Percentiles rank a stretch among this genome's conserved stretches.
Conservation (phyloP, 768 basidiomycete species). For the Grammothele lineata region DNA sequence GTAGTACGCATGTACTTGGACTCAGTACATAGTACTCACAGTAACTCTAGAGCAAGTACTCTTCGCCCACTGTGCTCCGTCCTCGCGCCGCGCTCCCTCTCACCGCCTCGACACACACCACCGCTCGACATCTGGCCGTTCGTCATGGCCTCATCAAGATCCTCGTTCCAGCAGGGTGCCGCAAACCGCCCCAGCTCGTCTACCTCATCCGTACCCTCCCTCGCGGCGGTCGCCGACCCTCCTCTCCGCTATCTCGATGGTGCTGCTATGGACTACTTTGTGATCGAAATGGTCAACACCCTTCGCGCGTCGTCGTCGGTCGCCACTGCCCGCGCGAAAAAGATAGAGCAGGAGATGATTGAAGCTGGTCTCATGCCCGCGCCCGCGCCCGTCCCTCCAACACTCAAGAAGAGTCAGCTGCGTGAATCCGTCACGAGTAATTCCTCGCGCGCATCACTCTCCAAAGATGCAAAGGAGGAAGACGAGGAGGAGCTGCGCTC, state of each 20-base stretch:
- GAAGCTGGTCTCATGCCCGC: constrained; percentile 70
- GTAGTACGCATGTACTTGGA: no score
- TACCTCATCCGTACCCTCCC: constrained; percentile 20
- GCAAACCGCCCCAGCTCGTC: constrained; percentile 11
- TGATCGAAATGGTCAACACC: constrained; percentile 75
- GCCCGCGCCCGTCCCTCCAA: constrained; percentile 36
- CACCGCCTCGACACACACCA: neutral
- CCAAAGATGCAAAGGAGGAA: constrained; percentile 31
- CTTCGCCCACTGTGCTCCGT: no score
- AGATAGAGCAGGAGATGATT: constrained; percentile 73
- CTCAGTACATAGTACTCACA: no score
- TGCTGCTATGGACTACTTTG: constrained; percentile 78
- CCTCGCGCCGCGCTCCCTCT: no score
- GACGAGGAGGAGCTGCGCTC: constrained; percentile 68
- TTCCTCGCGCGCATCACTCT: constrained; percentile 15
- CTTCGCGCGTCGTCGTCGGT: constrained; percentile 71
- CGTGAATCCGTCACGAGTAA: constrained; percentile 35
- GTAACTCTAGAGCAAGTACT: neutral
- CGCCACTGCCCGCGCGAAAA: constrained; percentile 61
- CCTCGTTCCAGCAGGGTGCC: constrained; percentile 14
- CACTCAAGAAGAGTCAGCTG: constrained; percentile 35
- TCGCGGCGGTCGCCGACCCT: constrained; percentile 62
- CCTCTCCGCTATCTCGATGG: constrained; percentile 58
- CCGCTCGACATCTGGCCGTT: neutral
- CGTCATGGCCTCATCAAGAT: constrained; percentile 12